Percentiles rank a stretch among this genome's conserved stretches.
These are phyloP conservation scores for Cutaneotrichosporon sp. DNA, from an alignment of 1,284 basidiomycete species.

Conservation along the genomic window DNA sequence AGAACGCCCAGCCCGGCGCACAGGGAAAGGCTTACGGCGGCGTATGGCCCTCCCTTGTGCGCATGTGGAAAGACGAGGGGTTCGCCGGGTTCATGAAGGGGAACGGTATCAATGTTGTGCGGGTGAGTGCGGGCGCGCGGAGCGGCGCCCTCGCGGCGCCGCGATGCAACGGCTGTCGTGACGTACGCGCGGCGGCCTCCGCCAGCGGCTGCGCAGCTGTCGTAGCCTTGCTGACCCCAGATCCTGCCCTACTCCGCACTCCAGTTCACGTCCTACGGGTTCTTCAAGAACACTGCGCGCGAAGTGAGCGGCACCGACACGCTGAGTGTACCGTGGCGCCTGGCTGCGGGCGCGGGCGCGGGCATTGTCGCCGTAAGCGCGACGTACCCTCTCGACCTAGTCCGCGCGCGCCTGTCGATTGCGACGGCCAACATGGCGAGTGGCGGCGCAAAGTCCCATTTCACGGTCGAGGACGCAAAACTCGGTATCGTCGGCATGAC, in stretches of 20 bases:
- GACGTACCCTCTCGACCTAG: conserved; percentile 89
- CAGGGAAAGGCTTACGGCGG: conserved; percentile 68
- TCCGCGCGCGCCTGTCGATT: conserved; percentile 86
- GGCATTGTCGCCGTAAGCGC: conserved; percentile 84
- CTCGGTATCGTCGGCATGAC: conserved; percentile 85
- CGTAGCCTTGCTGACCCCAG: conserved; percentile 27
- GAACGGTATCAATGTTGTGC: conserved; percentile 82
- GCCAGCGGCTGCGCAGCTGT: too few species aligned
- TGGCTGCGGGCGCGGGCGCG: conserved; percentile 78
- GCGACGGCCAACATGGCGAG: conserved; percentile 58
- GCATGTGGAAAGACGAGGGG: conserved; percentile 92
- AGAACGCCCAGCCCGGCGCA: conserved; percentile 38
- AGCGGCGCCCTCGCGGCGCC: too few species aligned
- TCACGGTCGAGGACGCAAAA: conserved; percentile 39
- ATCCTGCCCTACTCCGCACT: conserved; percentile 63
- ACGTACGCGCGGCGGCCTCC: too few species aligned
- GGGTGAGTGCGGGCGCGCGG: conserved; percentile 46
- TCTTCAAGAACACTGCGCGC: conserved; percentile 66
- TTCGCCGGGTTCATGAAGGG: conserved; percentile 83
- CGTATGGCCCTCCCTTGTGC: conserved; percentile 67
- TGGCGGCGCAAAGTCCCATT: conserved; percentile 14
- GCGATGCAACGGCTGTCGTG: too few species aligned
- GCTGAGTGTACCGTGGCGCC: conserved; percentile 74
- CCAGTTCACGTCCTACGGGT: conserved; percentile 81
- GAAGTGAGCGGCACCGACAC: conserved; percentile 56